Percentiles rank a stretch among this genome's conserved stretches.
Conservation (phyloP, 2,329 filamentous ascomycete genomes). For the Ilyonectria robusta region DNA sequence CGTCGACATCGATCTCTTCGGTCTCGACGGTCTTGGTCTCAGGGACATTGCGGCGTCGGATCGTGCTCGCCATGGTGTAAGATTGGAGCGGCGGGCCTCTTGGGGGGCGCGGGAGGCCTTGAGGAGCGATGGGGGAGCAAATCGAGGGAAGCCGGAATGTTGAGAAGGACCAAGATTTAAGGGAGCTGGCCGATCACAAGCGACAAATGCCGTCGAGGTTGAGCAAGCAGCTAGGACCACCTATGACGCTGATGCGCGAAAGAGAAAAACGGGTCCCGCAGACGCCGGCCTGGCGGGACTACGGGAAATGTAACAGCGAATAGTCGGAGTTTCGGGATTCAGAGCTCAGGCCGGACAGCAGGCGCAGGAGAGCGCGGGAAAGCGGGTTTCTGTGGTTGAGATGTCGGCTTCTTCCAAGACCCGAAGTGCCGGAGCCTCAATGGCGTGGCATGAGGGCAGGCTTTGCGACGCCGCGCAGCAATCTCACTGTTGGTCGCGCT, state of each 20-base stretch:
- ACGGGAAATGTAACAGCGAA: neutral
- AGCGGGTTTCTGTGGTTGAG: constrained; percentile 1
- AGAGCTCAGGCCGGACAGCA: constrained; percentile 4
- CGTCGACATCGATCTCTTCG: constrained; percentile 45
- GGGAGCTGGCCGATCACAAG: neutral
- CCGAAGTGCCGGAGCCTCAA: constrained; percentile 22
- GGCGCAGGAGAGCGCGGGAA: neutral
- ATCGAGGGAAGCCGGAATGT: constrained; percentile 12
- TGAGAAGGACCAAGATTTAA: neutral
- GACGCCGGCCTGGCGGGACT: constrained; percentile 25
- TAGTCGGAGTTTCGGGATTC: constrained; percentile 10
- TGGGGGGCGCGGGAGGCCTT: constrained; percentile 28
- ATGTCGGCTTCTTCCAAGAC: constrained; percentile 2
- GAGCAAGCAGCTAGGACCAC: constrained; percentile 27
- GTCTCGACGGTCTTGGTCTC: constrained; percentile 29
- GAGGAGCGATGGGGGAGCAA: constrained; percentile 24
- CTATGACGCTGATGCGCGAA: constrained; percentile 43
- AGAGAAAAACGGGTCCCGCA: constrained; percentile 41
- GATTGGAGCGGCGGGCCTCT: constrained; percentile 35
- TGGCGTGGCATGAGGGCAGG: neutral
- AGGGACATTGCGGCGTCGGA: constrained; percentile 51
- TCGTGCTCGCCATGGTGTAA: constrained; percentile 50
- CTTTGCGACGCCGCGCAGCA: neutral
- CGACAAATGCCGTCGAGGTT: neutral
- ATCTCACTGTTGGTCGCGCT: neutral